phyloP scores from a whole-genome alignment of 495 filamentous ascomycete species.

The Neurospora tetrasperma region DNA sequence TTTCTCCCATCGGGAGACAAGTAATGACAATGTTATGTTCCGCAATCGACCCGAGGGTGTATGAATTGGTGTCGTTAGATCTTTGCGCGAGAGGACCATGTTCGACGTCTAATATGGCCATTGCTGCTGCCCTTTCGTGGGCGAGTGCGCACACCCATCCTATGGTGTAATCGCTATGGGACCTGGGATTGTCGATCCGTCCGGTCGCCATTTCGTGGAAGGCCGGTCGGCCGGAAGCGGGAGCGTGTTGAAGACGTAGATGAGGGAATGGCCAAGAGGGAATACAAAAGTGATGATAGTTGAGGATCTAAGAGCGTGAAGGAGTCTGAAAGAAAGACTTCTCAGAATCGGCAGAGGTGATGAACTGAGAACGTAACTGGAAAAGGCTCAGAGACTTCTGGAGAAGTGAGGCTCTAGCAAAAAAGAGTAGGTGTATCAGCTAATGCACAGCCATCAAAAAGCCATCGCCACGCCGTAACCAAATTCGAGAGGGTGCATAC shows the following conservation, averaged over 20 bases:
- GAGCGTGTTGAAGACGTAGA: not conserved
- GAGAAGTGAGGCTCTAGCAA: not conserved
- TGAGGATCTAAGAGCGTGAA: not conserved
- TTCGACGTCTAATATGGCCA: not conserved
- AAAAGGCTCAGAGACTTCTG: not conserved
- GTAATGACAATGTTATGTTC: not conserved
- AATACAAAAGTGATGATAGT: not conserved
- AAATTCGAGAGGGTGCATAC: not conserved
- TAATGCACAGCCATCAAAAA: not conserved
- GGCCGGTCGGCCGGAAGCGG: not conserved
- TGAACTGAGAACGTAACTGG: not conserved
- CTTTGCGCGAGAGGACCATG: not conserved
- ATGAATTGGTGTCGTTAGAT: not conserved
- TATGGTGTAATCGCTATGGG: not conserved
- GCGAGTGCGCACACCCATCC: not conserved
- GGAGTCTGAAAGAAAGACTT: not conserved
- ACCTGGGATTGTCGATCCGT: not conserved
- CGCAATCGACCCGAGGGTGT: not conserved
- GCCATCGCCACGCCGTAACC: not conserved
- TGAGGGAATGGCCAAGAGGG: not conserved
- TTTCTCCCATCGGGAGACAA: not conserved
- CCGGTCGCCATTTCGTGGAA: not conserved
- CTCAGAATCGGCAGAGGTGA: not conserved
- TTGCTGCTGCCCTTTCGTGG: not conserved
- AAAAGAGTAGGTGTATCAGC: not conserved